Evolutionary conservation across 768 basidiomycete genomes (phyloP), one percentile per base, ranked within the genome.

Genomic region (Agrocybe pediades): DNA sequence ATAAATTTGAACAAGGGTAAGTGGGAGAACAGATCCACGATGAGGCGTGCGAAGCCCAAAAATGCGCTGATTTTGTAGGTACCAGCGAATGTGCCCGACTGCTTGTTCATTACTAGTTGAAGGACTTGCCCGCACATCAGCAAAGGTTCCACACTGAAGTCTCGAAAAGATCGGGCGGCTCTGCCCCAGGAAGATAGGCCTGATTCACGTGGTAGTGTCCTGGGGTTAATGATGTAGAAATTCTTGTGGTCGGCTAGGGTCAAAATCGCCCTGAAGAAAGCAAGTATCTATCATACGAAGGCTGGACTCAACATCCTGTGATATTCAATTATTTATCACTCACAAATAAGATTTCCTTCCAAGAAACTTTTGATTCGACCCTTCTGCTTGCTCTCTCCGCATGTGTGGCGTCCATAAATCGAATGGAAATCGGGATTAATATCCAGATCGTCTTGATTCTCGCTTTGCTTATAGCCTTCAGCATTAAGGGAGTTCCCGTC

Each of bases 321-420:
- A 48, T 5, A 9, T 19, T 2, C 20, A 42, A 9, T 39, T n/a
- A 7, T n/a, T 15, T 36, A n/a, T 3, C n/a, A 24, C 52, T 24
- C 24, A 55, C 57, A n/a, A 27, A 1, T 56, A 48, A 4, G 6
- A 44, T 45, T 21, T 15, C 19, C 3, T 13, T 25, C 9, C 15
- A 39, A 2, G 57, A 21, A 6, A 33, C 41, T 15, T 44, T 36
- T 11, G 57, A 27, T 5, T 58, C 57, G 6, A 44, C 7, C 4
- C 57, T 33, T 24, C 58, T 51, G 30, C 70, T 73, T 15, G 64
- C 58, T 17, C 70, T 57, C 59, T 75, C 74, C 25, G 36, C 50
- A 41, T 74, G 68, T 5, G 65, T 70, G 17, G 62, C 58, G 11
- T 54, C 55, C 2, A 41, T 54, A 16, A 61, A 41, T 20, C 50